A percentile compares a stretch with the other conserved stretches of the same genome.
Evolutionary conservation across 2,329 filamentous ascomycete species (phyloP).

Genomic region (Magnaporthiopsis incrustans): DNA sequence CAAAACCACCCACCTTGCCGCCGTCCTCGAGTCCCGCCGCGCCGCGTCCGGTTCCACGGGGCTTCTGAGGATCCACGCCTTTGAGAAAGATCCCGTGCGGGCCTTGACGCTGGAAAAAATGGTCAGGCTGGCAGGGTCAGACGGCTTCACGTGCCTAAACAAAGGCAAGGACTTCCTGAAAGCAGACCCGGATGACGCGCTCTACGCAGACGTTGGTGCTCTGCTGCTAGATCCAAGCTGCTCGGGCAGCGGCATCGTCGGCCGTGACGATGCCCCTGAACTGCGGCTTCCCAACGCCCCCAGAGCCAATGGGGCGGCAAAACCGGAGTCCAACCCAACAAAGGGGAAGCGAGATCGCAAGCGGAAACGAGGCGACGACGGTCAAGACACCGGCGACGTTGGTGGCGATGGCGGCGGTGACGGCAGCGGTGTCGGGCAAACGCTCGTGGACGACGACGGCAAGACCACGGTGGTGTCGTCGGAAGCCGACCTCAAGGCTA

Average conservation of each 20-base stretch:
- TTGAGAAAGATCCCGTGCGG: conserved; percentile 66
- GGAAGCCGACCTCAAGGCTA: conserved; percentile 49
- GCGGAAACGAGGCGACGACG: conserved; percentile 34
- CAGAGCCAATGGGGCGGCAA: conserved; percentile 12
- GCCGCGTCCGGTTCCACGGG: neutral
- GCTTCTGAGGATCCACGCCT: conserved; percentile 37
- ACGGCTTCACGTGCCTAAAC: conserved; percentile 57
- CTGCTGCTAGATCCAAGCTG: conserved; percentile 90
- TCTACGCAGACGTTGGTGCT: conserved; percentile 65
- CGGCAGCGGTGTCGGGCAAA: conserved; percentile 9
- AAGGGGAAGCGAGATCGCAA: conserved; percentile 27
- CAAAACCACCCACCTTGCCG: conserved; percentile 90
- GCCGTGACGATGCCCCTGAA: conserved; percentile 69
- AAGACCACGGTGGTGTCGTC: conserved; percentile 42
- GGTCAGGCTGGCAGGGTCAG: conserved; percentile 69
- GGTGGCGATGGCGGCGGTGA: neutral
- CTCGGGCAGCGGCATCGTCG: conserved; percentile 90
- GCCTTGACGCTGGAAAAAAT: conserved; percentile 76
- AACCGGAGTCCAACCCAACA: conserved; percentile 8
- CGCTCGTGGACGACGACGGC: conserved; percentile 49
- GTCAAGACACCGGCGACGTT: conserved; percentile 13
- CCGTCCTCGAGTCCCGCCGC: conserved; percentile 47
- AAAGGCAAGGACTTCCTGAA: conserved; percentile 75
- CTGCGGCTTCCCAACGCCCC: conserved; percentile 48
- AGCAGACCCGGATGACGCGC: conserved; percentile 54